phyloP scores from a whole-genome alignment of 352 stramenopile genomes.

The Phytophthora brassicae region DNA sequence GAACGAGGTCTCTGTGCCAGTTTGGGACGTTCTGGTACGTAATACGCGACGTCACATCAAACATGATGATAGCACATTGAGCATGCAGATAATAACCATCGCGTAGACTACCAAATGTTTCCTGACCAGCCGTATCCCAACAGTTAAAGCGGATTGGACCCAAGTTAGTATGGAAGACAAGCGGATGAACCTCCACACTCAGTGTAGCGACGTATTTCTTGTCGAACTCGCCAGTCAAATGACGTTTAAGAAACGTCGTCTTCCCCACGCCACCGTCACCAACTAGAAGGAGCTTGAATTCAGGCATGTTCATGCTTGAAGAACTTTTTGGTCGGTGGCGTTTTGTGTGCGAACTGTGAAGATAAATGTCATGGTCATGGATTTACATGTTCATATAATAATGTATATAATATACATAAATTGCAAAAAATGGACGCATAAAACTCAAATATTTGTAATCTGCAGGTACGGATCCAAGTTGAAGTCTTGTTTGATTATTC shows the following conservation, averaged over 20 bases:
- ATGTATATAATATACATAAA: too few species aligned
- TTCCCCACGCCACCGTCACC: constrained; percentile 99
- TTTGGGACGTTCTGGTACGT: constrained; percentile 99
- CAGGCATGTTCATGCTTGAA: constrained; percentile 86
- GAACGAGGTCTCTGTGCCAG: constrained; percentile 99
- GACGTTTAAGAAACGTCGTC: constrained; percentile 99
- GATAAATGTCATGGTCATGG: too few species aligned
- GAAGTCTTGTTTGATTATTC: background rate
- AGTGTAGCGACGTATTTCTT: constrained; percentile 99
- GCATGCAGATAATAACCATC: constrained; percentile 99
- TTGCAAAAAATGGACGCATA: too few species aligned
- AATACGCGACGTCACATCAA: constrained; percentile 99
- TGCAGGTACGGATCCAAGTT: too few species aligned
- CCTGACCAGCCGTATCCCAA: constrained; percentile 99
- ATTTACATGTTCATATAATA: too few species aligned
- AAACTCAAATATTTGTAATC: too few species aligned
- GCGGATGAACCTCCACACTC: constrained; percentile 98
- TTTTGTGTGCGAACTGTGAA: background rate
- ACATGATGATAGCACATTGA: constrained; percentile 99
- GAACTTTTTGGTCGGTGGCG: background rate
- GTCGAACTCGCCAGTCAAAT: constrained; percentile 99
- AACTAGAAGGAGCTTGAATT: constrained; percentile 99
- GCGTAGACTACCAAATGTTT: constrained; percentile 97
- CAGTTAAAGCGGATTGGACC: constrained; percentile 99
- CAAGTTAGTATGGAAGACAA: constrained; percentile 99